Evolutionary conservation across 352 stramenopile species (phyloP), one percentile per base, ranked within the genome.

Genomic region (Phytophthora idaei): DNA sequence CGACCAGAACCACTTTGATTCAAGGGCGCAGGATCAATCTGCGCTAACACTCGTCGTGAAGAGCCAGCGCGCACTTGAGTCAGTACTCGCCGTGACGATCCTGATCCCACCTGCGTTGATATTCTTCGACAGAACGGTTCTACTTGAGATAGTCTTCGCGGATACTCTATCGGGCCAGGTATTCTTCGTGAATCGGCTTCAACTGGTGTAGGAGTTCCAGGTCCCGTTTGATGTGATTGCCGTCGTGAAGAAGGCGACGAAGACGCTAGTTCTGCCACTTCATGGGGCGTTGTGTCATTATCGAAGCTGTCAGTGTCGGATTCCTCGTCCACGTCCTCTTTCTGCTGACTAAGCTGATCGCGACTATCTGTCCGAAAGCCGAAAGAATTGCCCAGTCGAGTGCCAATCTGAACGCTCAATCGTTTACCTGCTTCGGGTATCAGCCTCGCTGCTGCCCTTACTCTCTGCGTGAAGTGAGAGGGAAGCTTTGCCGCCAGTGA

Each of bases 301-400:
- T 71, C 51, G n/a, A 74, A 74, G 56, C 50, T 74, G 62, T 74
- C 67, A 4, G 49, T 54, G 32, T 71, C 67, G 2, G 62, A 74
- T 32, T 74, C 60, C 3, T 61, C 67, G 11, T 63, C 57, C 2
- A 2, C 60, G 3, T 74, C 56, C 8, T 56, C 46, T 25, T 56
- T 69, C 9, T 60, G 28, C 3, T 67, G 56, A 45, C 51, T 71
- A 0, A 71, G 37, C 29, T 53, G 49, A 9, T 64, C 67, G 15
- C 49, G 60, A 54, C 62, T 74, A 34, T 74, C 67, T 1, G 61
- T 3, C 0, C 56, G 61, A 21, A 71, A 68, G 0, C 67, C 62
- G 29, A 74, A 50, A 1, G 61, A 61, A 37, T 59, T 63, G 31
- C 61, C 28, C 0, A 74, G 27, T 4, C 56, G 56, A 46, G 57